Conservation (phyloP, 352 stramenopile genomes). For the Phytophthora podocarpi region DNA sequence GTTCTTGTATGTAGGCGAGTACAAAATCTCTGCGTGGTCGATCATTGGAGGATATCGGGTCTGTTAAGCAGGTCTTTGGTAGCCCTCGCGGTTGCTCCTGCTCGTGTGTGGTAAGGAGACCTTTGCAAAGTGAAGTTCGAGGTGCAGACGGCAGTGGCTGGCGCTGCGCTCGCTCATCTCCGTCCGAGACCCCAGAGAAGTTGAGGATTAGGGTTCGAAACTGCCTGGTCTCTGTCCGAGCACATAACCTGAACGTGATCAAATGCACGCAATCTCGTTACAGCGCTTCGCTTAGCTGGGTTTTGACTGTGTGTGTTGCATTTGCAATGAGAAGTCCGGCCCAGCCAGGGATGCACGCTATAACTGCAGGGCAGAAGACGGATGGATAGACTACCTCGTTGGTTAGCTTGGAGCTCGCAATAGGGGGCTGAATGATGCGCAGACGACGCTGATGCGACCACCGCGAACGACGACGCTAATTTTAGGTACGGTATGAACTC, state of each 20-base stretch:
- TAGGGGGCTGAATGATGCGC: neutral
- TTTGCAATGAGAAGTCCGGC: slow-evolving; percentile 8
- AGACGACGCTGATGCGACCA: neutral
- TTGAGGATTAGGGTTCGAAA: slow-evolving; percentile 7
- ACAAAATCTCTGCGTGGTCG: slow-evolving; percentile 2
- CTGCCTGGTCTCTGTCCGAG: too few species aligned
- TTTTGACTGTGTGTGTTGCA: neutral
- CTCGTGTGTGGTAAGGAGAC: slow-evolving; percentile 7
- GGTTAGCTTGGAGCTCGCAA: neutral
- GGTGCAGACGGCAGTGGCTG: neutral
- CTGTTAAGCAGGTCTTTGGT: too few species aligned
- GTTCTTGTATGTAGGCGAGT: slow-evolving; percentile 21
- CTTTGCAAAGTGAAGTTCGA: slow-evolving; percentile 29
- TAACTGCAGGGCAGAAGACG: neutral
- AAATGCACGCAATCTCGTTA: slow-evolving; percentile 14
- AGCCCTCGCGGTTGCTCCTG: too few species aligned
- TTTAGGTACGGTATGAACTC: slow-evolving; percentile 2
- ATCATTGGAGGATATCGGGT: slow-evolving; percentile 1
- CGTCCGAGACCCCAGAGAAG: neutral
- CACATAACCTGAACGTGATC: neutral
- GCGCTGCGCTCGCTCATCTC: slow-evolving; percentile 1
- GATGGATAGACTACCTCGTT: neutral
- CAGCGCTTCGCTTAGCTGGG: too few species aligned
- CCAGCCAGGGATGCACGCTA: neutral
- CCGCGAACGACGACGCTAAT: slow-evolving; percentile 6